Evolutionary conservation across 257 asterid genomes (phyloP), one percentile per base, ranked within the genome.

Genomic region (Przewalskia tangutica): DNA sequence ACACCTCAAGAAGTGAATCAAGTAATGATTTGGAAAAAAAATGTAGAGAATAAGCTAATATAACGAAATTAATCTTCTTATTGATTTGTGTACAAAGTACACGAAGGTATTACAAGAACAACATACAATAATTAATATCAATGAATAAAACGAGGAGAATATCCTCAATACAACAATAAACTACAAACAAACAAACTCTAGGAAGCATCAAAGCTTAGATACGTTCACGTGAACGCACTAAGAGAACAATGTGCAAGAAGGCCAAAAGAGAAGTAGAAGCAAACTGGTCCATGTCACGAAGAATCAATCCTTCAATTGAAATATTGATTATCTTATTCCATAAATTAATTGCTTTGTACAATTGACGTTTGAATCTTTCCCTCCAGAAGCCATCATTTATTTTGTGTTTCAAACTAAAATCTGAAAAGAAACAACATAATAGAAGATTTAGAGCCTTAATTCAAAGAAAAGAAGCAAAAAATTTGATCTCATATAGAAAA

Each of bases 261-360:
- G 80, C 78, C 40, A 53, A 77, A 27, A 81, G 81, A 81, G 82
- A 77, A 77, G 64, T 48, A 65, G 85, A 81, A 81, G 56, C 81
- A 68, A 77, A 77, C 27, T 77, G 78, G 75, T 83, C 86, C 68
- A 51, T 11, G 13, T 20, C 34, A 44, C 0, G 8, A 75, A 3
- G 12, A 11, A 13, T 71, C 46, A 63, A 38, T 55, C 75, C 16
- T 66, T 67, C 34, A 58, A 38, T 4, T 12, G 48, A 66, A 51
- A 9, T 34, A 51, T 62, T 58, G 82, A 56, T 8, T 42, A 81
- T 76, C 71, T 83, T 86, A 83, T 80, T 81, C 36, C 34, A 18
- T 23, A 59, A 2, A 48, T 7, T 58, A 55, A 32, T 55, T 81
- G 17, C 77, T 18, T 56, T 64, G 70, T 27, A 7, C 9, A 32